These are phyloP conservation scores for Melaleuca quinquenervia DNA, from an alignment of 345 rosid genomes.

Conservation along the genomic window DNA sequence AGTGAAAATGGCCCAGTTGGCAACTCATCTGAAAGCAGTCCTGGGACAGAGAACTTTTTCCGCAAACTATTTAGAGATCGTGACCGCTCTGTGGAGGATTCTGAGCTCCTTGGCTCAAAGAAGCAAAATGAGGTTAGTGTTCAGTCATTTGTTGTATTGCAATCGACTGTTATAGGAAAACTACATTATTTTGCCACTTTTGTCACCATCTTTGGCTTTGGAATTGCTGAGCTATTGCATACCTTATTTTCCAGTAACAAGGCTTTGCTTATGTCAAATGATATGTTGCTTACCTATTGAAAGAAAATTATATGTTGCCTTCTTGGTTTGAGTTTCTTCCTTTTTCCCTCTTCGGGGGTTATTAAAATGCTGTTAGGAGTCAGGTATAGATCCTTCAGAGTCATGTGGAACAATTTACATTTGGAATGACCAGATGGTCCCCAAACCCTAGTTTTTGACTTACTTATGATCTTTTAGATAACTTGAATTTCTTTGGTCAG, in stretches of 20 bases:
- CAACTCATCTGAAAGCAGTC: constrained; percentile 72
- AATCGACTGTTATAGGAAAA: neutral
- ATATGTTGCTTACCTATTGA: neutral
- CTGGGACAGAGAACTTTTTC: constrained; percentile 91
- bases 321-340: neutral
- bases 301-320: neutral
- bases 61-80: constrained; percentile 95
- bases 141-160: neutral
- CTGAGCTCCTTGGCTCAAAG: constrained; percentile 72
- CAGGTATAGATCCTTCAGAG: neutral
- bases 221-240: neutral
- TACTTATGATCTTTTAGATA: neutral
- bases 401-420: neutral
- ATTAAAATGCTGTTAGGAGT: neutral
- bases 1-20: constrained; percentile 49
- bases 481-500: neutral
- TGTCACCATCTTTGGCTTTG: neutral
- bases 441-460: neutral
- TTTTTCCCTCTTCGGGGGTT: neutral
- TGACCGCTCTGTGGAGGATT: constrained; percentile 89
- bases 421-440: neutral
- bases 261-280: neutral
- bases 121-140: constrained; percentile 67
- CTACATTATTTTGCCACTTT: neutral
- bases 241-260: neutral